Evolutionary conservation across 139 green algal species (phyloP), one percentile per base, ranked within the genome.

Genomic region (Chlorokybus atmophyticus): DNA sequence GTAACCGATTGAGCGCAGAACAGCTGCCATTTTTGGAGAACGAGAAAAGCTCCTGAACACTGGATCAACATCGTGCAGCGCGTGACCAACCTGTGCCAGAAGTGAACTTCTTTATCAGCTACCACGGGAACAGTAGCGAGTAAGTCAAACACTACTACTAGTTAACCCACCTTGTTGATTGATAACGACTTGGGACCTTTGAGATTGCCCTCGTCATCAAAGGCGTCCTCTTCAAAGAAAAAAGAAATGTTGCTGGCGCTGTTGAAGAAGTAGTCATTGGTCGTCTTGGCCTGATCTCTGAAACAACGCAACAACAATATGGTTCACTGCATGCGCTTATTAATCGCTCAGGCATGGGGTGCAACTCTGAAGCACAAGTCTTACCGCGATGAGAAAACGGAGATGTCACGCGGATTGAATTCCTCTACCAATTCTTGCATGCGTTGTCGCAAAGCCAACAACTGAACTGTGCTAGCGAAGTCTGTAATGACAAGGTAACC

Each of bases 61-160:
- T 0, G 83, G 83, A 64, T 95, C 89, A 17, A 93, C 21, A 67
- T 98, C 90, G 66, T 96, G 90, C 69, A 97, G 25, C 25, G 71
- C 74, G 55, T 41, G 23, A 47, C 10, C 23, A 14, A 21, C 10
- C 35, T 14, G 35, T 44, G 35, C 10, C 35, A 14, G 35, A 44
- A 10, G 14, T 44, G 35, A 14, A 10, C 35, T 44, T 21, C 10
- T 10, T 44, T 44, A 14, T 44, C 10, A 14, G 35, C 35, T 44
- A 14, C 10, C 10, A 14, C 10, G 35, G 35, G 35, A 14, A 44
- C 10, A n/a, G n/a, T n/a, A 10, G 35, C 10, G 35, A 14, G 35
- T 14, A 44, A 14, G 14, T 44, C 35, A 44, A 14, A 44, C 35
- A 44, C 35, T 44, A 14, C 35, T 44, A 14, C 35, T 14, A 44